Evolutionary conservation across 2,329 filamentous ascomycete genomes (phyloP).

Genomic region (Alternaria sp.): DNA sequence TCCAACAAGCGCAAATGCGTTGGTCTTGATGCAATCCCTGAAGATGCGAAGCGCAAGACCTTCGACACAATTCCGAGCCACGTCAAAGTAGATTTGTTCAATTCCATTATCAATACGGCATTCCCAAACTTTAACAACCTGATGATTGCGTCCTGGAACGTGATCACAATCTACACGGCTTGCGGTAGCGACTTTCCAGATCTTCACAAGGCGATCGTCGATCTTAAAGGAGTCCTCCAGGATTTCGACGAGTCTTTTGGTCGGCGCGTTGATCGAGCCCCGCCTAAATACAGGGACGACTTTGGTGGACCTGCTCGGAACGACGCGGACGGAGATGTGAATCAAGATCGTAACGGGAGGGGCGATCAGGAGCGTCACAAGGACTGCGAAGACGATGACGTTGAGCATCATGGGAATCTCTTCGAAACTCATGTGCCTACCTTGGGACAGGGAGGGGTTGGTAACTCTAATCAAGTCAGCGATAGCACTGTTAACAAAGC

Average conservation of each 20-base stretch:
- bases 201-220: constrained; percentile 34
- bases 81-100: constrained; percentile 40
- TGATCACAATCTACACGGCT: constrained; percentile 38
- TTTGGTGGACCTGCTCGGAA: neutral
- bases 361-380: neutral
- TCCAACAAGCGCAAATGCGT: constrained; percentile 38
- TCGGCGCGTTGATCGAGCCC: constrained; percentile 5
- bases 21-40: constrained; percentile 32
- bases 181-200: constrained; percentile 38
- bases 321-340: neutral
- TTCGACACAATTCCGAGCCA: constrained; percentile 34
- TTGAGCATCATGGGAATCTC: neutral
- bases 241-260: constrained; percentile 34
- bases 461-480: neutral
- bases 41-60: constrained; percentile 29
- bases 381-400: neutral
- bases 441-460: neutral
- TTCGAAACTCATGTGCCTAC: neutral
- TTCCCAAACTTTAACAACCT: constrained; percentile 44
- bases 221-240: constrained; percentile 36
- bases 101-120: constrained; percentile 33
- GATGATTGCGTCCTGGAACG: constrained; percentile 44
- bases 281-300: constrained; percentile 6
- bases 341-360: neutral
- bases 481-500: neutral